Evolutionary conservation across 2,329 filamentous ascomycete species (phyloP).

Genomic region (Basipetospora sp.): DNA sequence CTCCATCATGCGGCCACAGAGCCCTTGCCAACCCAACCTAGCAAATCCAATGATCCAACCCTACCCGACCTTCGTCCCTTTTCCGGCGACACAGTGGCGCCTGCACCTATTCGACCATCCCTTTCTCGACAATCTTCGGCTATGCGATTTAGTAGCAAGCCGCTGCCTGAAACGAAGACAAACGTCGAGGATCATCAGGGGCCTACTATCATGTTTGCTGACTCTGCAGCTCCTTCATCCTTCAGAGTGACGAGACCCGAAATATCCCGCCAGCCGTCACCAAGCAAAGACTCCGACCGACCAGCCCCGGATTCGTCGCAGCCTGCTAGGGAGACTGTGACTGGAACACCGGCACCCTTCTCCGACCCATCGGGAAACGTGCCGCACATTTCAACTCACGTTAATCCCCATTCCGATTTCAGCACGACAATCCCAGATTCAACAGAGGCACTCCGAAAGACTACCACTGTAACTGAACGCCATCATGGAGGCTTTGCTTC

Average conservation of each 20-base stretch:
- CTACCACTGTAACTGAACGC: no score
- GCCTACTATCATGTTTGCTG: conserved; percentile 62
- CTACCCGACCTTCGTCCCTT: no score
- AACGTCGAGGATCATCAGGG: conserved; percentile 44
- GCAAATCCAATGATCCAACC: no score
- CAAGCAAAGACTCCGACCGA: conserved; percentile 46
- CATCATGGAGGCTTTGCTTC: conserved; percentile 23
- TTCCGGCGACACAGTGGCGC: neutral
- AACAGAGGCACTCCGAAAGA: no score
- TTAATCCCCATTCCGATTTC: no score
- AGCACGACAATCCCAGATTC: conserved; percentile 18
- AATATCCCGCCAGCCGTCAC: conserved; percentile 30
- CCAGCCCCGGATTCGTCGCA: conserved; percentile 39
- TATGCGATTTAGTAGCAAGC: conserved; percentile 55
- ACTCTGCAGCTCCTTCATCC: conserved; percentile 17
- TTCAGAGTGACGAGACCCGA: conserved; percentile 20
- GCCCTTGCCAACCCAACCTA: no score
- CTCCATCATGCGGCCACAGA: no score
- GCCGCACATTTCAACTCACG: no score
- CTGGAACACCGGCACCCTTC: no score
- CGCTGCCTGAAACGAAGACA: conserved; percentile 56
- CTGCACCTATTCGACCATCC: conserved; percentile 25
- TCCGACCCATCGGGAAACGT: conserved; percentile 26
- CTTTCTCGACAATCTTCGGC: conserved; percentile 38
- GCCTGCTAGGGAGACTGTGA: no score